Base-by-base conservation (phyloP, 768 basidiomycete species). In the Xerocomellus dryophilus region DNA sequence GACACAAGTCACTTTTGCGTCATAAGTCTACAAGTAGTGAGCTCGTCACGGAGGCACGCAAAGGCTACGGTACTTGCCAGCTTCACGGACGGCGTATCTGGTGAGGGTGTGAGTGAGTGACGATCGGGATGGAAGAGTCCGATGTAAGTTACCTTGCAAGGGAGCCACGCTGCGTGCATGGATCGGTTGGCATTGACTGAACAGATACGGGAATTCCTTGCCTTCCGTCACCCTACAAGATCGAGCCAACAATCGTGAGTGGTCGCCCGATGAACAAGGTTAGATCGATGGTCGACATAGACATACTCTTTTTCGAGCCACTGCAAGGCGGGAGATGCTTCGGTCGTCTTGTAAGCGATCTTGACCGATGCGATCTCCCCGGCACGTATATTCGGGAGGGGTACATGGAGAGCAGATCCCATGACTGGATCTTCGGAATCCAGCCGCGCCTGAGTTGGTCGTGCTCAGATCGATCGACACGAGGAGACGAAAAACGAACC, bases 131-230 rank as follows among this genome's bases (percentile, higher is more conserved):
- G 11, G 17, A 14, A 7, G 43, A 7, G n/a, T 10, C 5, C 0
- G n/a, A 47, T 23, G 1, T 18, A 14, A 18, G 35, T 29, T 39
- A 83, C 88, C 88, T 80, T 95, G 93, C 53, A 92, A 64, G 3
- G 93, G 94, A 1, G 82, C 79, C 39, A 96, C 70, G 4, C 85
- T 79, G 27, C 94, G 83, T 3, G 89, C 89, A 65, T 95, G 87
- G 60, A 94, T 96, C 4, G 95, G 91, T 60, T 97, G 93, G 63
- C 88, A 91, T 63, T 97, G 95, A 55, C 90, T 93, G 75, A 94
- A 98, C 15, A 98, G 70, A 71, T 88, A 97, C 0, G 91, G 86
- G 66, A 89, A 88, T 18, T 75, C 73, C 60, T 92, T 92, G 8
- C 92, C 92, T 55, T 90, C 89, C 0, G 93, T 97, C 71, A 93